These are phyloP conservation scores for Staphylotrichum longicolle DNA, from an alignment of 495 filamentous ascomycete species.

Conservation along the genomic window DNA sequence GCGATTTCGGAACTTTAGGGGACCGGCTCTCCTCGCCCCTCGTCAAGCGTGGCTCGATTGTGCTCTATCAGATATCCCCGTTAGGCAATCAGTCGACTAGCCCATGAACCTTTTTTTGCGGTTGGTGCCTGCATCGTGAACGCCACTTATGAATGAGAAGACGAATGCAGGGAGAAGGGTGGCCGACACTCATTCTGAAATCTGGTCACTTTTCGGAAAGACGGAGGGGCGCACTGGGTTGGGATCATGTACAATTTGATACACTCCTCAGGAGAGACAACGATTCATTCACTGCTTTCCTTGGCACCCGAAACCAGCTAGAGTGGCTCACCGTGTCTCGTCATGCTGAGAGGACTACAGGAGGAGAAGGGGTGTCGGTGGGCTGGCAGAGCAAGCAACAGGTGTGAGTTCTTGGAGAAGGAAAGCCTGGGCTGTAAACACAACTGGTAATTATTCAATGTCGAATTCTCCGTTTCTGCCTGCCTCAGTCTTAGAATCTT, in stretches of 20 bases:
- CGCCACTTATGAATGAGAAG: conserved; percentile 30
- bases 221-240: conserved; percentile 47
- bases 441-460: conserved; percentile 26
- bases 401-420: neutral
- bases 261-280: conserved; percentile 40
- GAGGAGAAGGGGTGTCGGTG: conserved; percentile 6
- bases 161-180: conserved; percentile 22
- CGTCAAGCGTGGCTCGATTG: conserved; percentile 48
- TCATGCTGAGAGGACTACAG: conserved; percentile 13
- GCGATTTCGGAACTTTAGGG: conserved; percentile 19
- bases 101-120: conserved; percentile 43
- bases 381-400: neutral
- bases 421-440: conserved; percentile 19
- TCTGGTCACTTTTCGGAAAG: conserved; percentile 47
- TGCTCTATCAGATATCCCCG: conserved; percentile 42
- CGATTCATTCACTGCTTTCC: conserved; percentile 31
- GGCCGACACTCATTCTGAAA: conserved; percentile 36
- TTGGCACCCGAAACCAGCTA: neutral
- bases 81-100: conserved; percentile 51
- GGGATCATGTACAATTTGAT: conserved; percentile 53
- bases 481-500: neutral
- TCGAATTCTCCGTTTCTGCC: conserved; percentile 18
- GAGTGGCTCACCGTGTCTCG: conserved; percentile 21
- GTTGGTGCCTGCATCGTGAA: conserved; percentile 42
- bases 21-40: conserved; percentile 33